Percentiles rank a stretch among this genome's conserved stretches.
These are phyloP conservation scores for Raddia distichophylla DNA, from an alignment of 176 grass and related monocot genomes.

Conservation along the genomic window DNA sequence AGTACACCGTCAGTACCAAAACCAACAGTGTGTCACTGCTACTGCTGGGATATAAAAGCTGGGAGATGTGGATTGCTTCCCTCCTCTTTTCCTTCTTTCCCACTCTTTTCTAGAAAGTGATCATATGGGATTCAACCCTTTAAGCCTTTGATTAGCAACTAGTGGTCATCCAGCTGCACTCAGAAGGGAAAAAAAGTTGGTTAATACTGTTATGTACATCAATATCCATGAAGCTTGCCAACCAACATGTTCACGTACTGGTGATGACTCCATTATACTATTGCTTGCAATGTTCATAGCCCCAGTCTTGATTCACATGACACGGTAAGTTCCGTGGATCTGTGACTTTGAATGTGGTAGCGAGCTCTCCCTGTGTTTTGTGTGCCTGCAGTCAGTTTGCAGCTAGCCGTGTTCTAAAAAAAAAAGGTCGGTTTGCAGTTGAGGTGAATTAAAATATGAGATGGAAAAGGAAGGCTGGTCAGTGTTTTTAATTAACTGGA, in stretches of 20 bases:
- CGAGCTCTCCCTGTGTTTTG: slow-evolving; percentile 20
- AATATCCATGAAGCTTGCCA: background rate
- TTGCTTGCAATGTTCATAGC: background rate
- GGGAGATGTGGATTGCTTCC: slow-evolving; percentile 39
- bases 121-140: slow-evolving; percentile 52
- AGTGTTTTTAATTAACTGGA: background rate
- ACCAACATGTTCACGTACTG: background rate
- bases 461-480: slow-evolving; percentile 11
- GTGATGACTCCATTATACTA: background rate
- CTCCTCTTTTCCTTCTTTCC: slow-evolving; percentile 37
- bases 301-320: background rate
- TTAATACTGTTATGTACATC: slow-evolving; percentile 8
- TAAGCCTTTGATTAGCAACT: slow-evolving; percentile 34
- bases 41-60: slow-evolving; percentile 33
- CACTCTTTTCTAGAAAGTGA: slow-evolving; percentile 36
- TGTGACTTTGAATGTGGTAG: background rate
- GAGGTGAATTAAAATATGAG: slow-evolving; percentile 10
- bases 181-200: background rate
- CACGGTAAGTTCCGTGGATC: background rate
- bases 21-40: background rate
- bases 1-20: background rate
- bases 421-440: slow-evolving; percentile 24
- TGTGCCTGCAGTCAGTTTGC: slow-evolving; percentile 11
- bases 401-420: no score
- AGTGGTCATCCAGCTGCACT: background rate